Base-by-base conservation (phyloP, 2,329 filamentous ascomycete genomes). In the Tolypocladium endophyticum region DNA sequence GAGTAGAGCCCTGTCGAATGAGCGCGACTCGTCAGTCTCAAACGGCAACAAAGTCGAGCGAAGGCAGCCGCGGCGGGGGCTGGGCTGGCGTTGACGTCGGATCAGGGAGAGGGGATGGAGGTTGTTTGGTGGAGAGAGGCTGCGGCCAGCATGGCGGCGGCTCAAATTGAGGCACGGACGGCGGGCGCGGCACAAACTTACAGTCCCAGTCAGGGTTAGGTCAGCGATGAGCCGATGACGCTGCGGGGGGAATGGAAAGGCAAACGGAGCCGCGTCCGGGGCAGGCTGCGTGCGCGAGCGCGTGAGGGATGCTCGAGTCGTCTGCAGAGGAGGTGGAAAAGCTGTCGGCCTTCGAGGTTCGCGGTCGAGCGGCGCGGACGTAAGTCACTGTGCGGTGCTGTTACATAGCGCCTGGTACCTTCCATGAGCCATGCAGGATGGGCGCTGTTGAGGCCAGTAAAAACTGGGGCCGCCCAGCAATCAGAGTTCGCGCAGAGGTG, bases 151-250 rank as follows among this genome's bases (percentile, higher is more conserved):
- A 33, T 43, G 60, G 36, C 57, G 66, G 68, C 67, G 66, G 66
- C 65, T 72, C 70, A 70, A 72, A 72, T 67, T 71, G 70, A 72
- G 70, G 69, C 67, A 72, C 71, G 67, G 69, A 68, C 66, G 69
- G 68, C 66, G 69, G 64, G 65, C 65, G 64, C 66, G 66, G 64
- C 65, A 69, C 59, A 58, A 57, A 60, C 58, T 62, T 60, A 56
- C 55, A 50, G 38, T 53, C 50, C 50, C 58, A 65, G 60, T 69
- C 66, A 70, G 69, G 70, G 69, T 72, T 73, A 73, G 70, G 72
- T 73, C 72, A 73, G 71, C 70, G 67, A 72, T 73, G 70, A 73
- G 73, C 71, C 70, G 67, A 72, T 73, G 70, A 73, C 71, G 71
- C 70, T 69, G 70, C 68, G 67, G 68, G 68, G 68, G 64, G 60